Percentiles rank a stretch among this genome's conserved stretches.
Evolutionary conservation across 345 rosid genomes (phyloP).

Genomic region (Citrus glauca): DNA sequence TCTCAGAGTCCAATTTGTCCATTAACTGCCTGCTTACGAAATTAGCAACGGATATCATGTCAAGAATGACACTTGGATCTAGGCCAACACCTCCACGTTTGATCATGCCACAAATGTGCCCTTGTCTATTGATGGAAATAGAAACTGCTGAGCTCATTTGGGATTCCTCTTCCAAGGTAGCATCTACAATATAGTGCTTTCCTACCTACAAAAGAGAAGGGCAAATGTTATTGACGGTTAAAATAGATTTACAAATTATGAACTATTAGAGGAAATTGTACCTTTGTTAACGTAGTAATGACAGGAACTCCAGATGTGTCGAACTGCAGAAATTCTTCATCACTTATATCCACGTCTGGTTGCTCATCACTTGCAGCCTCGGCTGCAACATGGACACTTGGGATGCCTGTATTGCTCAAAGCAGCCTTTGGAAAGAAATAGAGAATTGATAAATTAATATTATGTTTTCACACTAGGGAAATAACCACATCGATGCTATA

Average conservation of each 20-base stretch:
- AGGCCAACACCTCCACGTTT: constrained; percentile 84
- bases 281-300: constrained; percentile 80
- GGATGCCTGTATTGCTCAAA: constrained; percentile 84
- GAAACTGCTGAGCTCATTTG: constrained; percentile 94
- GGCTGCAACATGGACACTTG: constrained; percentile 63
- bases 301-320: constrained; percentile 75
- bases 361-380: constrained; percentile 59
- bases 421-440: constrained; percentile 61
- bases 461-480: neutral
- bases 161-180: constrained; percentile 91
- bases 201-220: constrained; percentile 49
- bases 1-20: constrained; percentile 64
- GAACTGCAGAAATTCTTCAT: constrained; percentile 86
- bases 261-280: constrained; percentile 8
- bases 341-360: constrained; percentile 90
- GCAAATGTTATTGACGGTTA: neutral
- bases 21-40: constrained; percentile 58
- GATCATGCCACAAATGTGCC: constrained; percentile 72
- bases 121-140: constrained; percentile 60
- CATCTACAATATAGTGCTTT: constrained; percentile 71
- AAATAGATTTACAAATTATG: neutral
- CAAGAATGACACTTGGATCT: constrained; percentile 76
- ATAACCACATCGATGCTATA: neutral
- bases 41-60: constrained; percentile 83
- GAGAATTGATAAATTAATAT: neutral